phyloP scores from a whole-genome alignment of 352 stramenopile species.

The Hyaloperonospora arabidopsidis region DNA sequence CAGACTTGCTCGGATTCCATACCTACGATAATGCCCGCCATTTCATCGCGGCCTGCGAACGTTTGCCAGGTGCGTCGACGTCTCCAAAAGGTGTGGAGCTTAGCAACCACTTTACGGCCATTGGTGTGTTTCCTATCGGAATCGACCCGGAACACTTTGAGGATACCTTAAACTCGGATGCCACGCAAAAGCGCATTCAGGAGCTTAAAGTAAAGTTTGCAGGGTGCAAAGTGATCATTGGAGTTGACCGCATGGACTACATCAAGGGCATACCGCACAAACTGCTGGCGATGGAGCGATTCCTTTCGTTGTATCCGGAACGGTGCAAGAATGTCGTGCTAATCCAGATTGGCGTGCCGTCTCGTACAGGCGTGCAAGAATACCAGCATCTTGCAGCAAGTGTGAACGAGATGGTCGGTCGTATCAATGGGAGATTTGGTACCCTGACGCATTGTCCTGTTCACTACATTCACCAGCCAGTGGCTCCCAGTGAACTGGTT shows the following conservation, averaged over 20 bases:
- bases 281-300: constrained; percentile 80
- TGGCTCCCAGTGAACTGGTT: constrained; percentile 77
- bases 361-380: constrained; percentile 70
- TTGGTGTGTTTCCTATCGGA: constrained; percentile 81
- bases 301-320: constrained; percentile 75
- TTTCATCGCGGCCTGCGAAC: constrained; percentile 70
- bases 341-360: constrained; percentile 92
- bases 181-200: constrained; percentile 48
- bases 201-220: constrained; percentile 57
- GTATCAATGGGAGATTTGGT: constrained; percentile 84
- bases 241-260: constrained; percentile 82
- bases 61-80: constrained; percentile 61
- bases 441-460: constrained; percentile 82
- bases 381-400: constrained; percentile 76
- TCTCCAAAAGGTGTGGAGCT: constrained; percentile 78
- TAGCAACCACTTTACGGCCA: constrained; percentile 68
- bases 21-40: constrained; percentile 85
- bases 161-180: constrained; percentile 37
- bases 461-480: constrained; percentile 82
- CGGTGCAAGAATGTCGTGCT: constrained; percentile 88
- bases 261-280: constrained; percentile 87
- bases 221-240: constrained; percentile 75
- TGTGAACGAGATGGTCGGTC: constrained; percentile 83
- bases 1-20: constrained; percentile 80
- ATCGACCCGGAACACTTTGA: constrained; percentile 85